Evolutionary conservation across 441 rosid species (phyloP), one percentile per base, ranked within the genome.

Genomic region (Capsella rubella): DNA sequence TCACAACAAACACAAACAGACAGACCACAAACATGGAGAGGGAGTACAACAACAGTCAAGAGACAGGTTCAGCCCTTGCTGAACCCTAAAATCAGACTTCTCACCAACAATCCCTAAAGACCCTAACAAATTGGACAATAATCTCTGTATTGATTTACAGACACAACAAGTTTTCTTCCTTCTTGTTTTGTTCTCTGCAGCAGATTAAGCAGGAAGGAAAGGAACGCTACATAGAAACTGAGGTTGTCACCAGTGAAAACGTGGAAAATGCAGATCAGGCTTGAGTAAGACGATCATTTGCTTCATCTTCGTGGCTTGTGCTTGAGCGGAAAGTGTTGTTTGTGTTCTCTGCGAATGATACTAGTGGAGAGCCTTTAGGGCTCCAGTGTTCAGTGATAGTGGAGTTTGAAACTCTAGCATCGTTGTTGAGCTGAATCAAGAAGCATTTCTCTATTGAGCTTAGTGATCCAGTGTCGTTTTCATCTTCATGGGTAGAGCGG

Each of bases 61-160:
- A 77, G 46, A 84, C 72, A 52, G 51, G 84, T 89, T 90, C 96
- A 88, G 90, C 92, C 91, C 87, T 71, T 72, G 82, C 81, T 90
- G 97, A 90, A 88, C 87, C 72, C 74, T 64, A 28, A 28, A 39
- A 49, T 75, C 62, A 66, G 51, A 69, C 75, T 71, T 71, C 71
- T 67, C 71, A 75, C 74, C 45, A 75, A 57, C 55, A 62, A 70
- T 59, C 70, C 57, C 60, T 52, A 64, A 70, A 43, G 50, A 47
- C 35, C 80, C 53, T 69, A 69, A 64, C 79, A 76, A 46, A 69
- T 68, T 74, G 69, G 76, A 73, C 78, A 58, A 69, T 67, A 71
- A 59, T 60, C 74, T 71, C 80, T 79, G 81, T 74, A 69, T 72
- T 77, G 82, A 90, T 87, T 71, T 87, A 92, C 92, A 89, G 74